phyloP scores from a whole-genome alignment of 2,329 filamentous ascomycete species.

The Xylaria polymorpha region DNA sequence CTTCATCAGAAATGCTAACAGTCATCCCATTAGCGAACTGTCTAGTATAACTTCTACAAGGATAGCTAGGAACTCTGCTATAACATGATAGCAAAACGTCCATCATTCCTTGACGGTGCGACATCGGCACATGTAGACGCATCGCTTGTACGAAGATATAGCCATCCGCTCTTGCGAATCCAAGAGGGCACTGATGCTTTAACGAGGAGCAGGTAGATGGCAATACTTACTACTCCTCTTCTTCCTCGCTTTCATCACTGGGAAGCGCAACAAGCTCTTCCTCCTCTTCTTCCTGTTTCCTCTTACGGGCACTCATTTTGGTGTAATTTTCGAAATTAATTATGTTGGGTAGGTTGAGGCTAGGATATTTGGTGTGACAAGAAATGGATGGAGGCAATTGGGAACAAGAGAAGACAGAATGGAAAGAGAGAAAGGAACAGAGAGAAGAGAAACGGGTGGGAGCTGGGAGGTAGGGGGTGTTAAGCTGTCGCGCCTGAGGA shows the following conservation, averaged over 20 bases:
- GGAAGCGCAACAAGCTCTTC: conserved; percentile 53
- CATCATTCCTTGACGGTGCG: conserved; percentile 24
- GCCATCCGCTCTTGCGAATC: conserved; percentile 11
- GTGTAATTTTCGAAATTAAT: conserved; percentile 27
- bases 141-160: conserved; percentile 35
- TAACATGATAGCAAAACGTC: not conserved
- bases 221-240: conserved; percentile 52
- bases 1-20: conserved; percentile 49
- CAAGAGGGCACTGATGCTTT: conserved; percentile 12
- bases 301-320: conserved; percentile 51
- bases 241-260: conserved; percentile 52
- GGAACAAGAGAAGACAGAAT: conserved; percentile 32
- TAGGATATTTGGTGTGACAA: conserved; percentile 33
- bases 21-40: conserved; percentile 21
- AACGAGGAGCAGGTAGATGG: conserved; percentile 10
- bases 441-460: conserved; percentile 44
- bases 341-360: conserved; percentile 15
- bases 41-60: not conserved
- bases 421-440: conserved; percentile 39
- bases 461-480: conserved; percentile 40
- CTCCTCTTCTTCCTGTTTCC: conserved; percentile 51
- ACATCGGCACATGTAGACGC: conserved; percentile 39
- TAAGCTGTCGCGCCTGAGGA: conserved; percentile 47
- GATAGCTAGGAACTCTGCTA: not conserved
- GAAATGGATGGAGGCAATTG: conserved; percentile 37